phyloP scores from a whole-genome alignment of 345 rosid genomes.

The Dipteronia sinensis region DNA sequence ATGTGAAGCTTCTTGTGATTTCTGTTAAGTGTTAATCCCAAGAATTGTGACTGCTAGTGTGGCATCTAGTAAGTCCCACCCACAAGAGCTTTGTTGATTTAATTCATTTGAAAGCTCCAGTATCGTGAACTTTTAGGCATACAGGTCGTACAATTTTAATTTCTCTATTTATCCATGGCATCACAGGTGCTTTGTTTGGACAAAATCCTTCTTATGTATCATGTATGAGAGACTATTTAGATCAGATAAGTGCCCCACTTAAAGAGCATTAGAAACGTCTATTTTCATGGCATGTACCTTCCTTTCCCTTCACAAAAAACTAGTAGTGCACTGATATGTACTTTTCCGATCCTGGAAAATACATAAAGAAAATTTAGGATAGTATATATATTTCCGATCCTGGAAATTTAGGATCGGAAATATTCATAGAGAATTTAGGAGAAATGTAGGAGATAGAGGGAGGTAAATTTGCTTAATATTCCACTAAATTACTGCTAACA shows the following conservation, averaged over 20 bases:
- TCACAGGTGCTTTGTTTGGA: not conserved
- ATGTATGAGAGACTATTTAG: not conserved
- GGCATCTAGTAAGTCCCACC: not conserved
- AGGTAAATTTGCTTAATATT: too few relatives aligned
- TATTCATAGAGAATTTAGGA: too few relatives aligned
- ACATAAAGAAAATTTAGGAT: too few relatives aligned
- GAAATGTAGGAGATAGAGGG: too few relatives aligned
- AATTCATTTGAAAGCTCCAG: not conserved
- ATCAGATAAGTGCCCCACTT: not conserved
- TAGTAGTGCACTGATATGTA: too few relatives aligned
- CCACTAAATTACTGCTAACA: too few relatives aligned
- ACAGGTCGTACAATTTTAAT: not conserved
- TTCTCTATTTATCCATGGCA: not conserved
- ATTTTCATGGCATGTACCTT: not conserved
- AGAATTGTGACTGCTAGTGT: not conserved
- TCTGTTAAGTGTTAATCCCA: not conserved
- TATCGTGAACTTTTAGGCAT: not conserved
- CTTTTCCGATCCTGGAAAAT: too few relatives aligned
- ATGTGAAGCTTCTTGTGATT: not conserved
- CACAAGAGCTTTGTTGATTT: not conserved
- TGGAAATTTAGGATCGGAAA: too few relatives aligned
- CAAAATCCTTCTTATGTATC: not conserved
- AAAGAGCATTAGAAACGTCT: not conserved
- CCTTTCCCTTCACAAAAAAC: too few relatives aligned
- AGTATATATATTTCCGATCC: too few relatives aligned